Evolutionary conservation across 148 eudicot genomes (phyloP), one percentile per base, ranked within the genome.

Genomic region (Linanthus parryae): DNA sequence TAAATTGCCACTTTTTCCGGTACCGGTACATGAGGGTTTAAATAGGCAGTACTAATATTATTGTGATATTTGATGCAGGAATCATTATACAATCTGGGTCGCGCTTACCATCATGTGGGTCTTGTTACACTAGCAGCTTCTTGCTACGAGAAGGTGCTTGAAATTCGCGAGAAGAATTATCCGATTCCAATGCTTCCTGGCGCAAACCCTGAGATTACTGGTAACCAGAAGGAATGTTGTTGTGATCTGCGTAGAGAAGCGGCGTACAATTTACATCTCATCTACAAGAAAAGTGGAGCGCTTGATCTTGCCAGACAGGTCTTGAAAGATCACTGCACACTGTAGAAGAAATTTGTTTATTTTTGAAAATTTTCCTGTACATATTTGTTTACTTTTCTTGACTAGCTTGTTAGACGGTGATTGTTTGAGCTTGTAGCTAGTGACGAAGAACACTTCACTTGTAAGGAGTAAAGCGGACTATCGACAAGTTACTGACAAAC

Each of bases 171-270:
- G 57, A 65, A 67, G 59, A 86, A 86, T 51, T 74, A 57, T 37
- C 86, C 87, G n/a, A 61, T 83, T 30, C 97, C 95, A 13, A 62
- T 58, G 63, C 65, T 76, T 29, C 70, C 78, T 1, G 82, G 69
- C 52, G 17, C 8, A 47, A 80, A 73, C 41, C 65, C 48, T 38
- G 78, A 67, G n/a, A n/a, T n/a, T n/a, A n/a, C n/a, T n/a, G n/a
- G n/a, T n/a, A 54, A 50, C 48, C 73, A 14, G 15, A 74, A 63
- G 42, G 70, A 75, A 2, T 85, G 87, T 19, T 73, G 73, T 45
- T 85, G 97, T 59, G 83, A 85, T 63, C 92, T 90, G 23, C 80
- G 91, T 25, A 72, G 95, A 68, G 97, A 90, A 73, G 97, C 95
- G 8, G 95, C 97, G 24, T 80, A 71, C 59, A 90, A 90, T 63